These are phyloP conservation scores for Syzygium aqueum DNA, from an alignment of 345 rosid species.

Conservation along the genomic window DNA sequence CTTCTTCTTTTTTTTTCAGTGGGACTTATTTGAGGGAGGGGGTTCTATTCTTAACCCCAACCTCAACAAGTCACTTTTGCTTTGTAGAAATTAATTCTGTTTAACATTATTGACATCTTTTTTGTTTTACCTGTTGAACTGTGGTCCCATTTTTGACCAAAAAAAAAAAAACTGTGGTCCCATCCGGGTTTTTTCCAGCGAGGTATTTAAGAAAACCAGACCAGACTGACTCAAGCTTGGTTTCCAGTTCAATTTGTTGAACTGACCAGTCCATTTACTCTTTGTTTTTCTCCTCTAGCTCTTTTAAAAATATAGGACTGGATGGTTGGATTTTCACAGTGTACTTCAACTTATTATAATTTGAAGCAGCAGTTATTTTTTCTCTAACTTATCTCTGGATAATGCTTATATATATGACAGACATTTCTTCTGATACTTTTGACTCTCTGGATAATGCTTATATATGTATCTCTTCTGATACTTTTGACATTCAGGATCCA, in stretches of 20 bases:
- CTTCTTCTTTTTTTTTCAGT: background rate
- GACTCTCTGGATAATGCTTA: background rate
- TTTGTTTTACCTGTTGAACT: background rate
- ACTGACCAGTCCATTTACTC: background rate
- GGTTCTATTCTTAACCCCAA: background rate
- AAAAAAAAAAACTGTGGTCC: background rate
- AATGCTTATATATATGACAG: background rate
- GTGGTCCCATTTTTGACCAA: background rate
- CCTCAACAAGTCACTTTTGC: background rate
- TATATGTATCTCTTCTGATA: background rate
- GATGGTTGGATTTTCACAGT: background rate
- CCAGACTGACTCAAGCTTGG: background rate
- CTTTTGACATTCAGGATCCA: constrained; percentile 60
- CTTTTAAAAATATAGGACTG: background rate
- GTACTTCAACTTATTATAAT: background rate
- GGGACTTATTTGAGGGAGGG: background rate
- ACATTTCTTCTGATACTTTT: background rate
- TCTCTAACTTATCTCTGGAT: background rate
- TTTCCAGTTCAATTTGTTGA: background rate
- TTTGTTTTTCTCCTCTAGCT: background rate
- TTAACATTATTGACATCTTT: background rate
- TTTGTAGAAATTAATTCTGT: background rate
- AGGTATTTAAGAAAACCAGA: background rate
- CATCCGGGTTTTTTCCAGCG: background rate
- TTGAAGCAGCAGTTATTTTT: background rate